Base-by-base conservation (phyloP, 345 rosid species). In the Turnera subulata region DNA sequence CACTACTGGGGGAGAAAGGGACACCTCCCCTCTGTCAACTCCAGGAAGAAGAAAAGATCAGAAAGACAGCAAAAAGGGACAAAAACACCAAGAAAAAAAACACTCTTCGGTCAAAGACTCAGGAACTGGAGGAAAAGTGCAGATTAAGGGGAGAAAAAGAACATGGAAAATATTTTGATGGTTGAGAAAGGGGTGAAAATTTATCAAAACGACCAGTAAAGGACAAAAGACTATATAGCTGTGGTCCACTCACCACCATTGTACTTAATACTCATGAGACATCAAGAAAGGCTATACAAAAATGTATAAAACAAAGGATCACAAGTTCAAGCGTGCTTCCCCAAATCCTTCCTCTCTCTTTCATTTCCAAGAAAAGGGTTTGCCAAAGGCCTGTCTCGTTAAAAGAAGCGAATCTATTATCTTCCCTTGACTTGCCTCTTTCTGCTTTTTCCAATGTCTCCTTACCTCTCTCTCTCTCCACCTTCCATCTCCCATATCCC, bases 291-390 rank as follows among this genome's bases (percentile, higher is more conserved):
- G 24, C 6, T 16, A 17, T 50, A 62, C 12, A 44, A 11, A 53
- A 62, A 35, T 58, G 26, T 11, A 40, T 10, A 42, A n/a, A 65
- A 69, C 79, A 65, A 65, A 56, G 77, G 66, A 73, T 63, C 47
- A 68, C 56, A 63, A 72, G 53, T 43, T 65, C 62, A 68, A 71
- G 85, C 83, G 70, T 79, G 80, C 63, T 65, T 56, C 50, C 62
- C 61, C 21, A 48, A n/a, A 11, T 39, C 19, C 12, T 14, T 66
- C 11, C 62, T 62, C 65, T 76, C 72, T 80, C 88, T 86, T 82
- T 81, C 92, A 88, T 86, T 91, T 80, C 96, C 90, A 77, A 85
- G 91, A 85, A 85, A 48, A 80, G 70, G 62, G 47, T 56, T 55
- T 69, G 66, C 73, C 60, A 58, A 70, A 64, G 70, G 51, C 75